Percentiles rank a stretch among this genome's conserved stretches.
Evolutionary conservation across 2,329 filamentous ascomycete species (phyloP).

Genomic region (Esteya vermicola): DNA sequence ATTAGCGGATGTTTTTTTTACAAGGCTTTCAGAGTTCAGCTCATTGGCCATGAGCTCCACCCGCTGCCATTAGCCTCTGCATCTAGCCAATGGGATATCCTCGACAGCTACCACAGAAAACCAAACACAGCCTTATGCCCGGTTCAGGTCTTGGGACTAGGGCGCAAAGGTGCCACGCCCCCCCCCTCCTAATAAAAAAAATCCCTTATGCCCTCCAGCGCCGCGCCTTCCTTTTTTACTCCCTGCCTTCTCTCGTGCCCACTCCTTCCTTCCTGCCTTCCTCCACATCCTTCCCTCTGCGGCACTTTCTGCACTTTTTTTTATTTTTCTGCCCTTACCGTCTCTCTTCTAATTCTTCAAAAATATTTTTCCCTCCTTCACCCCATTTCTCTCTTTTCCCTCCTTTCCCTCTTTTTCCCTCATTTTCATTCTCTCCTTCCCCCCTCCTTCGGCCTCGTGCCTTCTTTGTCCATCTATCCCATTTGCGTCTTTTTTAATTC

Average conservation of each 20-base stretch:
- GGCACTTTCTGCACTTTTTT: neutral
- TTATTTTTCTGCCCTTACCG: neutral
- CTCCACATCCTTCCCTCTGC: neutral
- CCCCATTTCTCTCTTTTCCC: neutral
- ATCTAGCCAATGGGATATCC: neutral
- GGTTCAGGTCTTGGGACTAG: neutral
- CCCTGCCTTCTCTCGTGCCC: neutral
- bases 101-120: neutral
- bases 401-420: neutral
- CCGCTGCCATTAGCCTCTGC: too few relatives aligned
- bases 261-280: neutral
- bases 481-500: neutral
- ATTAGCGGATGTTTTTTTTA: neutral
- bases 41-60: neutral
- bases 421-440: neutral
- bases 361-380: neutral
- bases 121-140: neutral
- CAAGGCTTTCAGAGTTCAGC: slow-evolving; percentile 1
- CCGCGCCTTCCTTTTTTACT: slow-evolving; percentile 1
- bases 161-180: neutral
- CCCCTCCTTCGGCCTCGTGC: neutral
- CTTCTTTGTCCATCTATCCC: neutral
- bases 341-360: neutral
- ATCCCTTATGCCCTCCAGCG: neutral
- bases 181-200: slow-evolving; percentile 1